Percentiles rank a stretch among this genome's conserved stretches.
Evolutionary conservation across 78 protist species (phyloP).

Genomic region (Dictyostelium capitatum): DNA sequence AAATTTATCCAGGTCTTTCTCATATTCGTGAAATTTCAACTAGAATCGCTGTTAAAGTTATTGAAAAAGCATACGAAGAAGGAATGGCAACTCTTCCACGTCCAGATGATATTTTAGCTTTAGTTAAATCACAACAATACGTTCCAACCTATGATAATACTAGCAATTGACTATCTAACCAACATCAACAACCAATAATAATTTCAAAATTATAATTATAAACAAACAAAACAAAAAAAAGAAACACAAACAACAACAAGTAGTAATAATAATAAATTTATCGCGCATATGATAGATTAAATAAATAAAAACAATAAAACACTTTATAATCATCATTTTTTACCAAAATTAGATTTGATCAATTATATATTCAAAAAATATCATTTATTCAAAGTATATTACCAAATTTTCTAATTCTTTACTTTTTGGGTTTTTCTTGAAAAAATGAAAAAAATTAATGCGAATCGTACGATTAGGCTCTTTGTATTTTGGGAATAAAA

Average conservation of each 20-base stretch:
- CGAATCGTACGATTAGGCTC: too few species aligned
- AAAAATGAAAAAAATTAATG: too few species aligned
- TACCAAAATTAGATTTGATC: too few species aligned
- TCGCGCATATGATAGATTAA: too few species aligned
- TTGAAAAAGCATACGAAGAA: conserved; percentile 79
- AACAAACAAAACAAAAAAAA: not conserved
- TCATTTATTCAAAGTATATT: too few species aligned
- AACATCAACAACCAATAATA: not conserved
- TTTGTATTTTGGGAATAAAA: too few species aligned
- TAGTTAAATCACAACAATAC: conserved; percentile 41
- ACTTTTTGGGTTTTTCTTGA: too few species aligned
- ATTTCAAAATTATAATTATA: not conserved
- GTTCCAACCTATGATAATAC: conserved; percentile 27
- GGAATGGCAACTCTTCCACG: conserved; percentile 64
- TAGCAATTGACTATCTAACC: conserved; percentile 11
- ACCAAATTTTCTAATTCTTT: too few species aligned
- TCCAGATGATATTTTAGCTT: conserved; percentile 33
- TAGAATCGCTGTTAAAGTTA: conserved; percentile 47
- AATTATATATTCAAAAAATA: too few species aligned
- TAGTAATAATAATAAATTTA: too few species aligned
- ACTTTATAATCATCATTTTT: too few species aligned
- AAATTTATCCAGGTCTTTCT: conserved; percentile 77
- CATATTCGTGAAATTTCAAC: conserved; percentile 71
- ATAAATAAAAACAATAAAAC: too few species aligned
- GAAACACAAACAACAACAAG: not conserved